Base-by-base conservation (phyloP, 208 protist species). In the Histomonas meleagridis region DNA sequence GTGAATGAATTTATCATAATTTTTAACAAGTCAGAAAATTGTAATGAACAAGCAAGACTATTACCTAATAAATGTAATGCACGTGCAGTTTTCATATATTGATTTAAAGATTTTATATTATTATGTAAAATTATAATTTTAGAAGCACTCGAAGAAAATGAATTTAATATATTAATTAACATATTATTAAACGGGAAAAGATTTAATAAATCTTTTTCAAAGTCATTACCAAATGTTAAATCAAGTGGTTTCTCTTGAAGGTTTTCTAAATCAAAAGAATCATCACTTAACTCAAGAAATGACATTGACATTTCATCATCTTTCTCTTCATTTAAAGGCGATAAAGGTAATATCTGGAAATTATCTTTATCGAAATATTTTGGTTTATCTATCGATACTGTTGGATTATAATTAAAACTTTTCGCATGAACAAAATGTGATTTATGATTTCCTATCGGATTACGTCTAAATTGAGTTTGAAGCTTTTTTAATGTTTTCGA, bases 131-230 rank as follows among this genome's bases (percentile, higher is more conserved):
- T 26, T 3, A 86, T n/a, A 38, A 57, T 40, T 55, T 46, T 32
- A 51, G 76, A 21, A 38, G 76, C n/a, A 43, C 32, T 32, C 23
- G n/a, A 38, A 10, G 76, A 51, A 86, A 86, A 86, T n/a, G 40
- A 53, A 38, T 86, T 40, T 38, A 86, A 28, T 9, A 86, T 55
- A 26, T 7, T 43, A 32, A 46, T 86, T 1, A 86, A 32, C 26
- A 32, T 55, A 57, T 40, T 26, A 86, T 86, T 46, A 48, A 86
- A 86, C 26, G 76, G 76, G 55, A 51, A 86, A 35, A 86, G 51
- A n/a, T 86, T 40, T 2, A 86, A n/a, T 38, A 23, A 51, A 55
- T 86, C 76, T 55, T 86, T 46, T 55, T 86, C 76, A 55, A 86
- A 46, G 26, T 86, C 46, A 21, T 86, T n/a, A 38, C 55, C 76